Evolutionary conservation across 2,329 filamentous ascomycete genomes (phyloP).

Genomic region (Blumeriella jaapii): DNA sequence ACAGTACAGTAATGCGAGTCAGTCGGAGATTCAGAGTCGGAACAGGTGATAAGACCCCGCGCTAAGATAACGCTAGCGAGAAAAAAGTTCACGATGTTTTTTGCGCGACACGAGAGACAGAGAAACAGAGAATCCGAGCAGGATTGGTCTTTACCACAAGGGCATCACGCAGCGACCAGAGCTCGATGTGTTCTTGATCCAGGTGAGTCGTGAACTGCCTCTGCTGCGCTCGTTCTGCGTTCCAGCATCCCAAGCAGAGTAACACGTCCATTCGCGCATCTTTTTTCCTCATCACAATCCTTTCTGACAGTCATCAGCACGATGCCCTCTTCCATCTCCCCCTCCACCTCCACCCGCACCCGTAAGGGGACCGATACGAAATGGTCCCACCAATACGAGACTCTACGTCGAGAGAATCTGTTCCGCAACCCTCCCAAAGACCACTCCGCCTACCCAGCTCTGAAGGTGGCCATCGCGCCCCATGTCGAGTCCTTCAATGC

Average conservation of each 20-base stretch:
- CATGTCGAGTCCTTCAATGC: constrained; percentile 95
- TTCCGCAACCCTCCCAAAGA: constrained; percentile 84
- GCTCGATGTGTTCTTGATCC: too few species aligned
- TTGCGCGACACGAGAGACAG: neutral
- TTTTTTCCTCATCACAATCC: neutral
- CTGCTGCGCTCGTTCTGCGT: too few species aligned
- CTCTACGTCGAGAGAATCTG: constrained; percentile 72
- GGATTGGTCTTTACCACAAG: too few species aligned
- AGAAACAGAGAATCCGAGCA: too few species aligned
- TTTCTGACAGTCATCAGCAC: neutral
- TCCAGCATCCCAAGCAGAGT: too few species aligned
- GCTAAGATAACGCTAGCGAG: constrained; percentile 10
- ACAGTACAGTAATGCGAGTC: too few species aligned
- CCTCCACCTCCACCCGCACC: constrained; percentile 11
- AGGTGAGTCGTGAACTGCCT: too few species aligned
- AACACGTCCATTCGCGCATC: too few species aligned
- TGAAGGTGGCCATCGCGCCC: constrained; percentile 76
- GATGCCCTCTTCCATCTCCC: too few species aligned
- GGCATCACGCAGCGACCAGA: too few species aligned
- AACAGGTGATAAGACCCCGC: constrained; percentile 1
- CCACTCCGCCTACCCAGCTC: constrained; percentile 73
- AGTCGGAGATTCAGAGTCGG: too few species aligned
- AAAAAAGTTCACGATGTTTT: constrained; percentile 12
- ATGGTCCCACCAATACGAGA: constrained; percentile 83
- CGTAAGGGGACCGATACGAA: constrained; percentile 42